Evolutionary conservation across 2,329 filamentous ascomycete genomes (phyloP).

Genomic region (Trichoderma atrobrunneum): DNA sequence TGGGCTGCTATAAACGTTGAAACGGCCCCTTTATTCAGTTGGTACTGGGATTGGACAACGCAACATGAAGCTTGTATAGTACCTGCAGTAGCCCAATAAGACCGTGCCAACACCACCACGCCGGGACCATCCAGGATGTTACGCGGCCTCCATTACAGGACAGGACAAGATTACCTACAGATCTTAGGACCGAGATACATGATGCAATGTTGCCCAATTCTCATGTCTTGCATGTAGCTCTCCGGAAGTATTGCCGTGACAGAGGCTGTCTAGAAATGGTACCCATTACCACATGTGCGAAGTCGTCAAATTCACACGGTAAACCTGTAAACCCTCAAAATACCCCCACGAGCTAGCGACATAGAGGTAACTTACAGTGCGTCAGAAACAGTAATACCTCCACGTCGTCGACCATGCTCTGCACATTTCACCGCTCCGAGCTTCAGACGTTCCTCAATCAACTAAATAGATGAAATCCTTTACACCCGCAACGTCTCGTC

Average conservation of each 20-base stretch:
- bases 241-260: background rate
- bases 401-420: too few relatives aligned
- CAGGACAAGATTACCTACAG: background rate
- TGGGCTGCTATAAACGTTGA: background rate
- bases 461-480: background rate
- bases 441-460: background rate
- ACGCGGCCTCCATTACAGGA: background rate
- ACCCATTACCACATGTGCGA: background rate
- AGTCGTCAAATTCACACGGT: background rate
- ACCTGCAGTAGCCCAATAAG: constrained; percentile 16
- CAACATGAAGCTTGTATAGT: background rate
- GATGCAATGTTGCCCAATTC: background rate
- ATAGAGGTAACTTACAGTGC: background rate
- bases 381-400: too few relatives aligned
- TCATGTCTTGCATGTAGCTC: background rate
- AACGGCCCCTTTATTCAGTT: background rate
- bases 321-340: background rate
- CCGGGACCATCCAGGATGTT: background rate
- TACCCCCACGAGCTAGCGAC: background rate
- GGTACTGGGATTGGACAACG: background rate
- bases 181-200: background rate
- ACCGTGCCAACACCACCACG: background rate
- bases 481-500: background rate
- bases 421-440: background rate
- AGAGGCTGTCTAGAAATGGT: background rate